Base-by-base conservation (phyloP, 352 stramenopile genomes). In the Phytophthora crassamura region DNA sequence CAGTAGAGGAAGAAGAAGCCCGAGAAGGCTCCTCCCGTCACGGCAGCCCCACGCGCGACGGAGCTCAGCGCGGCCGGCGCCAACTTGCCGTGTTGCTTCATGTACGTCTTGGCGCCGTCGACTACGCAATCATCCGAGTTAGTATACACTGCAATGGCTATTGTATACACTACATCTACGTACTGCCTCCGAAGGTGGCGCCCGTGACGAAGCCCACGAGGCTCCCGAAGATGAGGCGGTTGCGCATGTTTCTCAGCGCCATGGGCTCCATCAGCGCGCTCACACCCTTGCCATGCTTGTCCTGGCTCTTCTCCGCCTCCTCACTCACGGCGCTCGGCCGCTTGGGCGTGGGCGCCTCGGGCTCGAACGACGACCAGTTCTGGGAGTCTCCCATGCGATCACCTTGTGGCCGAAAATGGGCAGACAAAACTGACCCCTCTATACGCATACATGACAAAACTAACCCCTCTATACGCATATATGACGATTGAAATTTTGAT, bases 301-400 rank as follows among this genome's bases (percentile, higher is more conserved):
- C 38, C 6, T 16, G 16, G 42, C 54, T 8, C n/a, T 56, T 63
- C 30, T 47, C 11, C 6, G 40, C 33, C 40, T 72, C 36, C 42
- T 74, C 47, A 6, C 34, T n/a, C 42, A 59, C 51, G 7, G 56
- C 46, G n/a, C 20, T 54, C 8, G 48, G 49, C 18, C 39, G 67
- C 38, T 74, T n/a, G n/a, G n/a, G n/a, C n/a, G n/a, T 74, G 35
- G 69, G 55, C 64, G 60, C 50, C 20, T 75, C 66, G n/a, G 79
- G 77, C 30, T 92, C 83, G 74, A 92, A 94, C 48, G 85, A 86
- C 61, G 76, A 88, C 85, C 85, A 94, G 51, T 91, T 91, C 74
- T 93, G 81, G 40, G 82, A 91, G 69, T 91, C 82, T 39, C 81
- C 69, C 85, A 93, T 91, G 51, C 32, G 38, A 42, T 46, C 25